These are phyloP conservation scores for Neonectria neomacrospora DNA, from an alignment of 2,329 filamentous ascomycete genomes.

Conservation along the genomic window DNA sequence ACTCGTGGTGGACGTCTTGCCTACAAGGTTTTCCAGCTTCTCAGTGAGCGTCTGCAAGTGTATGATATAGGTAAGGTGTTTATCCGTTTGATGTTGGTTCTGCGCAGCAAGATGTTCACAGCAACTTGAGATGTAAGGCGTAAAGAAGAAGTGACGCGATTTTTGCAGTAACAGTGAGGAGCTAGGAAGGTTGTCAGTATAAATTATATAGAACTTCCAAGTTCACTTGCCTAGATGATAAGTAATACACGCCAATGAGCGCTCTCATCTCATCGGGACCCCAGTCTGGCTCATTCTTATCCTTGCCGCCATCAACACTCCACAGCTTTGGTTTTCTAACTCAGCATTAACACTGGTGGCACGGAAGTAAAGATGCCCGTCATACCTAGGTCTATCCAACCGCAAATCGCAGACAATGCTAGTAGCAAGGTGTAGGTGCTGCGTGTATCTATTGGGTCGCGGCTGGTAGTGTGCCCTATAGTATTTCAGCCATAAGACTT, in stretches of 20 bases:
- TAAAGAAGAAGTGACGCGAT: slow-evolving; percentile 38
- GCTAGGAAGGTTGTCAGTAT: slow-evolving; percentile 22
- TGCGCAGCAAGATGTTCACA: slow-evolving; percentile 37
- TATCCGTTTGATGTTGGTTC: slow-evolving; percentile 37
- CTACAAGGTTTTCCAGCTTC: slow-evolving; percentile 39
- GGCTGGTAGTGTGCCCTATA: slow-evolving; percentile 48
- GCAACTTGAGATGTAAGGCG: slow-evolving; percentile 38
- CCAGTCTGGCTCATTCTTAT: slow-evolving; percentile 40
- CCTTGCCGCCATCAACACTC: slow-evolving; percentile 37
- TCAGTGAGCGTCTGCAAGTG: slow-evolving; percentile 43
- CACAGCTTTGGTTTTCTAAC: slow-evolving; percentile 37
- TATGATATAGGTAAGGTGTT: slow-evolving; percentile 41
- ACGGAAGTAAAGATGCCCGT: neutral
- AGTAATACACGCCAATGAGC: slow-evolving; percentile 45
- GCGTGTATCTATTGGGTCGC: slow-evolving; percentile 42
- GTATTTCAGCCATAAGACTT: slow-evolving; percentile 1
- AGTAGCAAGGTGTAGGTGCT: slow-evolving; percentile 44
- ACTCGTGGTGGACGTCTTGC: neutral
- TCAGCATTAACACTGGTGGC: neutral
- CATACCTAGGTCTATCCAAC: slow-evolving; percentile 40
- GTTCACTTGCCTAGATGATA: slow-evolving; percentile 43
- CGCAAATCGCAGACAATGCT: slow-evolving; percentile 49
- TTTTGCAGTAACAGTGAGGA: slow-evolving; percentile 48
- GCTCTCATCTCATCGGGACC: slow-evolving; percentile 45
- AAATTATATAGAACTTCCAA: fast-evolving